These are phyloP conservation scores for Pulveroboletus frians DNA, from an alignment of 768 basidiomycete genomes.

Conservation along the genomic window DNA sequence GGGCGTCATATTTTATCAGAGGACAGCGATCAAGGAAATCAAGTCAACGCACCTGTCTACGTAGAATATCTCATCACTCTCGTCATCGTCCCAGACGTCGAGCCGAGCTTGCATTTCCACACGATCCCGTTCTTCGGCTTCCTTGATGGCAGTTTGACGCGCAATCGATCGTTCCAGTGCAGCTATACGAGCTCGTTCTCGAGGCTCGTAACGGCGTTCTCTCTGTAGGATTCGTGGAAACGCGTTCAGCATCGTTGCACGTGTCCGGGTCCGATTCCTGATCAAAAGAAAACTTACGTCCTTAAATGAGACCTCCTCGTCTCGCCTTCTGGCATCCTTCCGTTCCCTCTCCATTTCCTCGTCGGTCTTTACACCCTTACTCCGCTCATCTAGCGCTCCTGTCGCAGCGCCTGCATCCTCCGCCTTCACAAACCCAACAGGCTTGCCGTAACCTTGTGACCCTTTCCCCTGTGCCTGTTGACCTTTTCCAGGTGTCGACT, in stretches of 20 bases:
- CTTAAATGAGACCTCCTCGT: slow-evolving; percentile 80
- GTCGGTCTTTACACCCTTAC: slow-evolving; percentile 61
- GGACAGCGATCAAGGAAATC: background rate
- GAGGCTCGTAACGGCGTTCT: slow-evolving; percentile 88
- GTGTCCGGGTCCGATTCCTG: background rate
- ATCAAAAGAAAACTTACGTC: slow-evolving; percentile 55
- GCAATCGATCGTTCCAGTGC: slow-evolving; percentile 71
- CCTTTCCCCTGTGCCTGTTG: slow-evolving; percentile 58
- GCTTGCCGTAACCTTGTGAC: slow-evolving; percentile 72
- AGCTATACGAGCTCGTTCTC: slow-evolving; percentile 79
- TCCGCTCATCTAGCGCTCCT: slow-evolving; percentile 33
- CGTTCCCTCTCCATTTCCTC: slow-evolving; percentile 84
- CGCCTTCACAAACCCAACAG: slow-evolving; percentile 78
- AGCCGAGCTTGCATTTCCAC: slow-evolving; percentile 75
- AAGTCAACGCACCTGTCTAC: slow-evolving; percentile 66
- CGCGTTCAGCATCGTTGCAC: background rate
- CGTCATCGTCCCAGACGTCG: slow-evolving; percentile 90
- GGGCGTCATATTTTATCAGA: background rate
- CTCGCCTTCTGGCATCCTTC: slow-evolving; percentile 65
- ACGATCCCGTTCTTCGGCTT: slow-evolving; percentile 75
- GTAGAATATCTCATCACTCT: slow-evolving; percentile 90
- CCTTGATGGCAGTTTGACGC: slow-evolving; percentile 63
- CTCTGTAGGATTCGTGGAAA: slow-evolving; percentile 45
- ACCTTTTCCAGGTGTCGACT: slow-evolving; percentile 33
- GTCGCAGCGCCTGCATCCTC: slow-evolving; percentile 42